Conservation (phyloP, 2,329 filamentous ascomycete genomes). For the Epichloe uncinata region DNA sequence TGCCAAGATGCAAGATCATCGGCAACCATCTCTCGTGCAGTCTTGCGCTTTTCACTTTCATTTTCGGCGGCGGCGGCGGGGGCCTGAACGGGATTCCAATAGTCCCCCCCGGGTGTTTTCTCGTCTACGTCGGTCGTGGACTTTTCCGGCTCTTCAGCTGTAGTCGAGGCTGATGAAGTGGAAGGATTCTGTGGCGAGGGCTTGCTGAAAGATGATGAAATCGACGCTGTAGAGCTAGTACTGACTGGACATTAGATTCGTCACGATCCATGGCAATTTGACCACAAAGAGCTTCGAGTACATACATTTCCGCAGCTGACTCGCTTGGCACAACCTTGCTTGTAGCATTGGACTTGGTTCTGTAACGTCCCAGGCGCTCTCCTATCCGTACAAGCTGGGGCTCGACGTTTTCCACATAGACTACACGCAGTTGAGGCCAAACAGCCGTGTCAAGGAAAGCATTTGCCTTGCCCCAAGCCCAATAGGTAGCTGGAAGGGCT, state of each 20-base stretch:
- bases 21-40: constrained; percentile 53
- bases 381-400: constrained; percentile 89
- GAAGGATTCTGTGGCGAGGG: constrained; percentile 19
- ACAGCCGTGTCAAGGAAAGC: constrained; percentile 62
- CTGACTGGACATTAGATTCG: background rate
- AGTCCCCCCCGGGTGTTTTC: constrained; percentile 11
- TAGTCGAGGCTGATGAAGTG: constrained; percentile 19
- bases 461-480: constrained; percentile 55
- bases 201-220: constrained; percentile 22
- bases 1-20: constrained; percentile 79
- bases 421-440: constrained; percentile 65
- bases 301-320: background rate
- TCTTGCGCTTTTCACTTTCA: constrained; percentile 42
- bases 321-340: constrained; percentile 3
- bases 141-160: constrained; percentile 6
- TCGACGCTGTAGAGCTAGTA: constrained; percentile 10
- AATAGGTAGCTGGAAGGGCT: constrained; percentile 57
- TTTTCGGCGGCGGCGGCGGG: constrained; percentile 32
- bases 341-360: constrained; percentile 22
- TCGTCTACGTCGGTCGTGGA: constrained; percentile 17
- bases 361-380: constrained; percentile 71
- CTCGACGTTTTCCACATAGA: constrained; percentile 88
- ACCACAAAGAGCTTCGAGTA: background rate
- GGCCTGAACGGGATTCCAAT: constrained; percentile 25
- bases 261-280: background rate